A percentile compares a stretch with the other conserved stretches of the same genome.
Conservation (phyloP, 148 eudicot species). For the Oxyria digyna region DNA sequence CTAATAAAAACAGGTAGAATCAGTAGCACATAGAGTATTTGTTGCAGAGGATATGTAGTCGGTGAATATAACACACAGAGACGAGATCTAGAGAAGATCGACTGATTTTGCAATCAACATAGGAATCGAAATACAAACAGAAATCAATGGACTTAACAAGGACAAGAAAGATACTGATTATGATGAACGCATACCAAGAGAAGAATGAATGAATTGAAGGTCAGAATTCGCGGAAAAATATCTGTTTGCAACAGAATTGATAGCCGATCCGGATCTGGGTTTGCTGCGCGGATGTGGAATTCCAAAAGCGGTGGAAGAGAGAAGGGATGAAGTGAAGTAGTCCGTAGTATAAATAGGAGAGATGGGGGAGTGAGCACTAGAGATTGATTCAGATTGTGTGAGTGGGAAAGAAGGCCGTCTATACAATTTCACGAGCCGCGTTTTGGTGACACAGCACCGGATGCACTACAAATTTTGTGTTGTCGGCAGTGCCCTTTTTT, state of each 20-base stretch:
- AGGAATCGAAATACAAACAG: background rate
- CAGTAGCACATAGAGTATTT: background rate
- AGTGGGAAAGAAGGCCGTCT: background rate
- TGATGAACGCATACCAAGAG: background rate
- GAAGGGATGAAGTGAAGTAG: background rate
- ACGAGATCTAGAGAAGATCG: background rate
- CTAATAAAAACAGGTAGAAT: background rate
- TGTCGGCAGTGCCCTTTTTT: background rate
- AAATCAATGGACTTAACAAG: background rate
- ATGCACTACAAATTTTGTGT: background rate
- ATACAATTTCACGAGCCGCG: background rate
- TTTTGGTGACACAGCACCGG: background rate
- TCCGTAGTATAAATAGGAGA: background rate
- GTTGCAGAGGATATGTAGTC: background rate
- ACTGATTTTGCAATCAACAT: background rate
- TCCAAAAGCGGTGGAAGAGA: background rate
- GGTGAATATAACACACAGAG: background rate
- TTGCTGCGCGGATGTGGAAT: background rate
- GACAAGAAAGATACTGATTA: background rate
- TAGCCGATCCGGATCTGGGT: constrained; percentile 1
- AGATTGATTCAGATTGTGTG: too few relatives aligned
- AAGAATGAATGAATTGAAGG: background rate
- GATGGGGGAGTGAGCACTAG: background rate
- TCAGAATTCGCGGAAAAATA: background rate
- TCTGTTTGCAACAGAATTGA: background rate